These are phyloP conservation scores for Aspergillus hancockii DNA, from an alignment of 495 filamentous ascomycete genomes.

Conservation along the genomic window DNA sequence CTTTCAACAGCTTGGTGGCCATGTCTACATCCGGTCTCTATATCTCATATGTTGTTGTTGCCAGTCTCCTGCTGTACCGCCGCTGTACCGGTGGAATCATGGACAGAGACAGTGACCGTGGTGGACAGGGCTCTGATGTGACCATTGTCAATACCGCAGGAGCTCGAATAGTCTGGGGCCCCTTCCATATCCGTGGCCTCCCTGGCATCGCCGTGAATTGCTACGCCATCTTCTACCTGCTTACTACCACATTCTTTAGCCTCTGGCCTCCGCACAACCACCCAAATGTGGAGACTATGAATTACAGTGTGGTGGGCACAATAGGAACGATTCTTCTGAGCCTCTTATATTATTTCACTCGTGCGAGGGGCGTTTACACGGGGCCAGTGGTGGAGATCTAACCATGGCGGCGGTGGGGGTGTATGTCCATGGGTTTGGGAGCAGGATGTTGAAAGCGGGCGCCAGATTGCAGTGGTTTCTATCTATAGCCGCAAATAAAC, in stretches of 20 bases:
- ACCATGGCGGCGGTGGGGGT: too few species aligned
- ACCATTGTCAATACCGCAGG: constrained; percentile 30
- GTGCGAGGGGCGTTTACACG: constrained; percentile 41
- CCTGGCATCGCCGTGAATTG: too few species aligned
- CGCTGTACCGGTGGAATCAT: constrained; percentile 41
- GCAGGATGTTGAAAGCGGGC: too few species aligned
- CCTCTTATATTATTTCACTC: constrained; percentile 45
- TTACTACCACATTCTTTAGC: constrained; percentile 39
- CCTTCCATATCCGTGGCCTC: constrained; percentile 32
- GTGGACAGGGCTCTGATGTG: constrained; percentile 21
- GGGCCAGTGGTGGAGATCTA: constrained; percentile 46
- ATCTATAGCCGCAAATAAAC: too few species aligned
- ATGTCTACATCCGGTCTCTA: constrained; percentile 45
- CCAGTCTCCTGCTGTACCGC: constrained; percentile 48
- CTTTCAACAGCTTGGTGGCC: constrained; percentile 48
- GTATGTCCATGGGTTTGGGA: too few species aligned
- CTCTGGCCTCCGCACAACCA: constrained; percentile 45
- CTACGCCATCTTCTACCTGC: too few species aligned
- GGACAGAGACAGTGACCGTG: too few species aligned
- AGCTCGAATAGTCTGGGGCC: constrained; percentile 41
- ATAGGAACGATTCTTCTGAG: constrained; percentile 43
- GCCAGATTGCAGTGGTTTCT: too few species aligned
- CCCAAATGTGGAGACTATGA: constrained; percentile 39
- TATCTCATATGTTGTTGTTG: constrained; percentile 45
- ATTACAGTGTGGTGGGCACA: constrained; percentile 49